Percentiles rank a stretch among this genome's conserved stretches.
Conservation (phyloP, 257 asterid species). For the Jacaranda copaia region DNA sequence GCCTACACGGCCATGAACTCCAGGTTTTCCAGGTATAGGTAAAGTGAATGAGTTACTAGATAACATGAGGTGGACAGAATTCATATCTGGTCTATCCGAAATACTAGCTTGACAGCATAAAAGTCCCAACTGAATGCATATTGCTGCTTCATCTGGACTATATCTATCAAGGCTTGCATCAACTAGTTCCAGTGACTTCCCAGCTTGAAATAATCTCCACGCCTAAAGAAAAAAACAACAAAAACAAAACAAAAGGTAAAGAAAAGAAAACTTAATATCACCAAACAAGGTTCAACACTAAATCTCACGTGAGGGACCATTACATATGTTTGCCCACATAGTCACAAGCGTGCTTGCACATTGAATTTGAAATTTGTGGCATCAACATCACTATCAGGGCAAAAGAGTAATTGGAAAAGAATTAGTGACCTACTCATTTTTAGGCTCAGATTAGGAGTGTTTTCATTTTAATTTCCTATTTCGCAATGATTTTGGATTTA, state of each 20-base stretch:
- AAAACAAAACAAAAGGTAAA: no score
- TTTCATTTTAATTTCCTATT: no score
- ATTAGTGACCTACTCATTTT: no score
- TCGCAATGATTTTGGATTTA: no score
- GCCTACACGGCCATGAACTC: constrained; percentile 72
- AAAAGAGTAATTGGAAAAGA: no score
- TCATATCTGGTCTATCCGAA: constrained; percentile 80
- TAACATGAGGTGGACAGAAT: constrained; percentile 60
- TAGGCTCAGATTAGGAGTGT: no score
- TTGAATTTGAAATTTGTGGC: no score
- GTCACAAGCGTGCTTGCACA: no score
- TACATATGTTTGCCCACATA: not conserved
- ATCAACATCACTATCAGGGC: no score
- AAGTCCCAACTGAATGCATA: constrained; percentile 76
- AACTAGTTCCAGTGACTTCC: constrained; percentile 56
- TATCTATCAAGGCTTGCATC: constrained; percentile 55
- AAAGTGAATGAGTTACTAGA: constrained; percentile 70
- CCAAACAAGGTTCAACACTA: not conserved
- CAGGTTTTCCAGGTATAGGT: constrained; percentile 81
- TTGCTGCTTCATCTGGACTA: constrained; percentile 58
- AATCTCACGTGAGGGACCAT: not conserved
- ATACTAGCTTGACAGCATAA: constrained; percentile 84
- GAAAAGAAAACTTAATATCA: not conserved
- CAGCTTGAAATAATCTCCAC: constrained; percentile 63
- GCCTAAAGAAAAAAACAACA: constrained; percentile 47